Percentiles rank a stretch among this genome's conserved stretches.
Evolutionary conservation across 148 eudicot species (phyloP).

Genomic region (Persicaria maculosa): DNA sequence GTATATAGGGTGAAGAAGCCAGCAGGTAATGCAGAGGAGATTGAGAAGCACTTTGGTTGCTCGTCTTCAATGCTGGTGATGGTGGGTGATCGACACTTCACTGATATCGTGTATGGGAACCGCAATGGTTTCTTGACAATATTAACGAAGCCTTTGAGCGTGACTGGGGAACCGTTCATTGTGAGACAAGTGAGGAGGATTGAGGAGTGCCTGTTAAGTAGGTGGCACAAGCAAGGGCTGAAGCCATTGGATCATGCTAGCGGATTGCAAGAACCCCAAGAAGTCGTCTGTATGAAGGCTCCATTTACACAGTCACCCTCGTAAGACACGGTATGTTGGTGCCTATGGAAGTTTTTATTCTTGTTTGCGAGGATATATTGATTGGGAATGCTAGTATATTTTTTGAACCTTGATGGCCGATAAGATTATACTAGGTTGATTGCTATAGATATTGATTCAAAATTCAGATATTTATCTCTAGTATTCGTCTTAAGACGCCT

Average conservation of each 20-base stretch:
- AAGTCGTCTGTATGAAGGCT: constrained; percentile 28
- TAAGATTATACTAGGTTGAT: no score
- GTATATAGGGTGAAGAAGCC: constrained; percentile 60
- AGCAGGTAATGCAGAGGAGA: constrained; percentile 71
- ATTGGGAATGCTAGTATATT: no score
- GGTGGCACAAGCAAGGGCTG: constrained; percentile 47
- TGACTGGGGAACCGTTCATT: constrained; percentile 59
- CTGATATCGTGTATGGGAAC: constrained; percentile 81
- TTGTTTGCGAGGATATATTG: no score
- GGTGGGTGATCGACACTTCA: constrained; percentile 93
- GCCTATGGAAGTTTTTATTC: no score
- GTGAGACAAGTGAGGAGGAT: constrained; percentile 68
- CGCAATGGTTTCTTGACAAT: constrained; percentile 76
- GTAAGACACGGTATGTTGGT: constrained; percentile 7
- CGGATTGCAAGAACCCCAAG: constrained; percentile 21
- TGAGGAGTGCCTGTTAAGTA: constrained; percentile 49
- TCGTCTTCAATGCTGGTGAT: constrained; percentile 46
- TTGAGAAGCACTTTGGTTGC: constrained; percentile 63
- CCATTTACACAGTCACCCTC: neutral
- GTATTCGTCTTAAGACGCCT: no score
- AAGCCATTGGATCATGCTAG: constrained; percentile 44
- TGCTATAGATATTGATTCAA: no score
- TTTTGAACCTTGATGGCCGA: no score
- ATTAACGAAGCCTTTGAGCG: constrained; percentile 61
- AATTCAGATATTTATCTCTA: no score